These are phyloP conservation scores for Paraphaeosphaeria sporulosa DNA, from an alignment of 2,329 filamentous ascomycete genomes.

Conservation along the genomic window DNA sequence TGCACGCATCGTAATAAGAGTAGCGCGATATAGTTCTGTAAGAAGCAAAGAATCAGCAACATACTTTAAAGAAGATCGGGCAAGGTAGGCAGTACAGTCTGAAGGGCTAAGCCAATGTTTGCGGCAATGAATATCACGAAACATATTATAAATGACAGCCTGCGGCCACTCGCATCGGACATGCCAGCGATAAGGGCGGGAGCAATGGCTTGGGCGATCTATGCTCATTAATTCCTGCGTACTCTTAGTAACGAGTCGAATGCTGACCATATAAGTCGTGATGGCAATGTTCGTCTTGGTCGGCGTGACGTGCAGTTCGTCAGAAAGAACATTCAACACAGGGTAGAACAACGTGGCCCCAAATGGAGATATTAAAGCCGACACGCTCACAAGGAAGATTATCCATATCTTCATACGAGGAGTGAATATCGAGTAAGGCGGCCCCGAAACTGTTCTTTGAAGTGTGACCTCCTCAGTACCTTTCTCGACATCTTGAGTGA, in stretches of 20 bases:
- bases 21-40: conserved; percentile 40
- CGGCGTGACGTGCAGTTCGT: conserved; percentile 52
- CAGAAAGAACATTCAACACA: conserved; percentile 42
- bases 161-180: conserved; percentile 60
- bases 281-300: conserved; percentile 59
- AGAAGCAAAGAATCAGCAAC: no score
- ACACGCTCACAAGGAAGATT: conserved; percentile 56
- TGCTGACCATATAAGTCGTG: conserved; percentile 56
- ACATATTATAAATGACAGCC: conserved; percentile 59
- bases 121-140: conserved; percentile 48
- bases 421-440: conserved; percentile 42
- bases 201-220: conserved; percentile 59
- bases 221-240: conserved; percentile 15
- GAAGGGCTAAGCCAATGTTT: conserved; percentile 47
- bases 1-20: conserved; percentile 48
- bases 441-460: conserved; percentile 33
- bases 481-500: conserved; percentile 27
- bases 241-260: background rate
- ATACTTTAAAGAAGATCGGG: no score
- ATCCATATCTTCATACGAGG: conserved; percentile 55
- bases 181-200: conserved; percentile 61
- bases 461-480: conserved; percentile 18
- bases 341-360: conserved; percentile 50
- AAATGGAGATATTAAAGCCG: conserved; percentile 59
- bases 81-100: conserved; percentile 23